Conservation (phyloP, 305 asterid genomes). For the Fraxinus paxiana region DNA sequence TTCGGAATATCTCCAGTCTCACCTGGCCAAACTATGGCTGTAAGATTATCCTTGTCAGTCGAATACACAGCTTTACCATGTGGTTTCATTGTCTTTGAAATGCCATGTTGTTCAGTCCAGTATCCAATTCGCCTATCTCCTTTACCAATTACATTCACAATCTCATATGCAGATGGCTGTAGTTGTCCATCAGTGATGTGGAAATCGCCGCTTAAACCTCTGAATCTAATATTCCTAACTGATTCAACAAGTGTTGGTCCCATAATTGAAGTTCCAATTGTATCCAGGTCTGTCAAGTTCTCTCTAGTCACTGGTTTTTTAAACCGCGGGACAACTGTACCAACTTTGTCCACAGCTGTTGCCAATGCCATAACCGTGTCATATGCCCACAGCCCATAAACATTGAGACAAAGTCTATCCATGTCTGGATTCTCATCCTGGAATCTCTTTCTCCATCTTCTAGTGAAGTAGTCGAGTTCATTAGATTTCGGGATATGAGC, state of each 20-base stretch:
- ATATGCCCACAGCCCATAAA: constrained; percentile 43
- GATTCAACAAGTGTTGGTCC: background rate
- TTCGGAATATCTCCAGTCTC: background rate
- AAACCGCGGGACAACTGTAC: background rate
- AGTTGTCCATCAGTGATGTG: background rate
- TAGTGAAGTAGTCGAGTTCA: constrained; percentile 23
- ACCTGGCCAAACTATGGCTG: background rate
- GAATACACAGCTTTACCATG: background rate
- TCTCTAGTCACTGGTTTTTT: background rate
- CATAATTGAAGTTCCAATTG: background rate
- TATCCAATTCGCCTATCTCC: background rate
- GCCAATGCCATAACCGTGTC: background rate
- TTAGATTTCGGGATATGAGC: constrained; percentile 23
- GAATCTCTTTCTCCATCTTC: constrained; percentile 27
- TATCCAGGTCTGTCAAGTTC: background rate
- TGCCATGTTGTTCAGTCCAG: background rate
- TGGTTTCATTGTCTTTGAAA: background rate
- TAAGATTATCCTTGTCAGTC: background rate
- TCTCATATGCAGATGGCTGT: background rate
- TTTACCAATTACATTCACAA: background rate
- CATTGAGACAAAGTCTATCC: constrained; percentile 24
- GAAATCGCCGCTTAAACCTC: background rate
- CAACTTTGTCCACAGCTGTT: background rate
- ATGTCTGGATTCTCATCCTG: constrained; percentile 26
- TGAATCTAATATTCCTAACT: background rate